phyloP scores from a whole-genome alignment of 163 green algal genomes.

The Chlorella variabilis region DNA sequence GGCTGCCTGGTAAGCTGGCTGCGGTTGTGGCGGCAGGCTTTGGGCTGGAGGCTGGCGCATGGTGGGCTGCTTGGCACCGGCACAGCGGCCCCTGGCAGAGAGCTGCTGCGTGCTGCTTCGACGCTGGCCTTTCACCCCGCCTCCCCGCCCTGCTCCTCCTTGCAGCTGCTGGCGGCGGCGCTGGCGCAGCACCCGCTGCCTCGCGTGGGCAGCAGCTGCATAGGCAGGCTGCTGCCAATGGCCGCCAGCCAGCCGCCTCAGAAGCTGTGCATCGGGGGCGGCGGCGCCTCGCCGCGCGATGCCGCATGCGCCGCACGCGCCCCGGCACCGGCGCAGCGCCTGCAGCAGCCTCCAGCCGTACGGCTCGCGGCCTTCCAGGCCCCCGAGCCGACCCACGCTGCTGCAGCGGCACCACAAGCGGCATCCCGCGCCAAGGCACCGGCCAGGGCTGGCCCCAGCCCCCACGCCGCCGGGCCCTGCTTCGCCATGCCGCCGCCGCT shows the following conservation, averaged over 20 bases:
- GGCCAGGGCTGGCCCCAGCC: background rate
- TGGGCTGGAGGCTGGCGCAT: no score
- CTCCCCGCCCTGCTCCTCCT: no score
- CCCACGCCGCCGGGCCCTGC: no score
- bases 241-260: background rate
- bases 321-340: background rate
- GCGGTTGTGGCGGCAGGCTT: no score
- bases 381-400: no score
- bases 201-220: background rate
- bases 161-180: background rate
- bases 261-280: background rate
- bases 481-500: background rate
- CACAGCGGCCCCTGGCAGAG: no score
- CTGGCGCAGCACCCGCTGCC: background rate
- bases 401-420: no score
- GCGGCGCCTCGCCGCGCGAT: background rate
- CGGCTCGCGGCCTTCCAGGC: background rate
- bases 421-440: background rate
- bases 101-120: no score
- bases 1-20: no score
- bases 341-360: background rate
- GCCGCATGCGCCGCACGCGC: background rate
- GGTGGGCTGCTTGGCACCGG: no score
- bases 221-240: background rate
- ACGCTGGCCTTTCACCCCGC: no score